Evolutionary conservation across 768 basidiomycete genomes (phyloP).

Genomic region (Suillus lakei): DNA sequence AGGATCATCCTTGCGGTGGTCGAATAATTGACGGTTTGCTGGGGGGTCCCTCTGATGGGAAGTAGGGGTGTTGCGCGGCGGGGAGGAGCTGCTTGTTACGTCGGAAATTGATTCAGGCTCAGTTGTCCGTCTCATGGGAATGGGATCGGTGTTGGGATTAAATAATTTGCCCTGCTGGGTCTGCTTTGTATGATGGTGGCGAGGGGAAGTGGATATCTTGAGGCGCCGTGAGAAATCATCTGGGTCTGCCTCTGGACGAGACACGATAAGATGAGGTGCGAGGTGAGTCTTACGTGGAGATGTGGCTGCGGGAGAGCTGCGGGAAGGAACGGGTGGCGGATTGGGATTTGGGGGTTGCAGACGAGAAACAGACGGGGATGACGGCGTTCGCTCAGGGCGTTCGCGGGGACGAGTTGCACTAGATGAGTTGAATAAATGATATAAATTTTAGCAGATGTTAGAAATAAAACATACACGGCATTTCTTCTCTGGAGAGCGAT

Average conservation of each 20-base stretch:
- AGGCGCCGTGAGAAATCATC: slow-evolving; percentile 77
- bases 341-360: slow-evolving; percentile 33
- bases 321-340: slow-evolving; percentile 31
- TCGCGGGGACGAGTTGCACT: slow-evolving; percentile 54
- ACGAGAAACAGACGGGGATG: slow-evolving; percentile 32
- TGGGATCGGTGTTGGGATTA: slow-evolving; percentile 74
- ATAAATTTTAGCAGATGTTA: background rate
- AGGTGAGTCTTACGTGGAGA: slow-evolving; percentile 42
- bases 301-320: slow-evolving; percentile 22
- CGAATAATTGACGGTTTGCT: slow-evolving; percentile 69
- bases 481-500: slow-evolving; percentile 69
- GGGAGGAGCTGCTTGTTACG: slow-evolving; percentile 53
- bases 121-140: slow-evolving; percentile 61
- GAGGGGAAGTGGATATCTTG: slow-evolving; percentile 63
- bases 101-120: slow-evolving; percentile 74
- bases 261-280: slow-evolving; percentile 39
- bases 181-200: slow-evolving; percentile 41
- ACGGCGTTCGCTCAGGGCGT: slow-evolving; percentile 47
- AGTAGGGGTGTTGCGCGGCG: slow-evolving; percentile 33
- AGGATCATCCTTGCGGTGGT: slow-evolving; percentile 91
- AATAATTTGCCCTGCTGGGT: slow-evolving; percentile 55
- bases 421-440: slow-evolving; percentile 15
- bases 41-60: slow-evolving; percentile 41
- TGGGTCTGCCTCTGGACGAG: slow-evolving; percentile 59
- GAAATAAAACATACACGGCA: slow-evolving; percentile 51